These are phyloP conservation scores for Caryopteris hybrid DNA, from an alignment of 305 asterid species.

Conservation along the genomic window DNA sequence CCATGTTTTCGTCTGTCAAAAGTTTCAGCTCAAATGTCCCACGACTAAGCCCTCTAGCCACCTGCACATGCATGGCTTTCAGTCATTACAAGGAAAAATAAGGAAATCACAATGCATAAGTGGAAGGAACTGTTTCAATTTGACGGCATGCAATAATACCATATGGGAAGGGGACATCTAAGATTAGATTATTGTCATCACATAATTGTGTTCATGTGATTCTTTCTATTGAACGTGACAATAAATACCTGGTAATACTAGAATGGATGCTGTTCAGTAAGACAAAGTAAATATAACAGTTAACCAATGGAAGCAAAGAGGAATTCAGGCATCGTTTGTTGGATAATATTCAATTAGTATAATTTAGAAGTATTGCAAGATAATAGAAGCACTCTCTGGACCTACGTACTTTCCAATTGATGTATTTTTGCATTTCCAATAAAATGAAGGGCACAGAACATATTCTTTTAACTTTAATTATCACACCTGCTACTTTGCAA, in stretches of 20 bases:
- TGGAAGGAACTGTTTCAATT: neutral
- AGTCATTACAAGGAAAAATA: neutral
- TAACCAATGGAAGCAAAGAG: neutral
- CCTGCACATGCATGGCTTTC: slow-evolving; percentile 41
- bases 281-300: neutral
- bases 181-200: neutral
- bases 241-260: neutral
- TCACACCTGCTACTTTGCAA: neutral
- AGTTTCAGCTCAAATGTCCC: slow-evolving; percentile 83
- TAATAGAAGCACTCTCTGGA: neutral
- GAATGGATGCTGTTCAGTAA: neutral
- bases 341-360: neutral
- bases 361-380: neutral
- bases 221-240: neutral
- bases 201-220: neutral
- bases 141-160: neutral
- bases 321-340: neutral
- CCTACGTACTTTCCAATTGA: neutral
- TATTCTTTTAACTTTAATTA: neutral
- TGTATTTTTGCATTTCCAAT: neutral
- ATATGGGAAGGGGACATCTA: neutral
- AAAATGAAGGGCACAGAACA: neutral
- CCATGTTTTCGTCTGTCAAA: slow-evolving; percentile 43
- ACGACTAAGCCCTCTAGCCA: slow-evolving; percentile 75
- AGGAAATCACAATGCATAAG: neutral